Evolutionary conservation across 2,329 filamentous ascomycete species (phyloP).

Genomic region (Fusarium domesticum): DNA sequence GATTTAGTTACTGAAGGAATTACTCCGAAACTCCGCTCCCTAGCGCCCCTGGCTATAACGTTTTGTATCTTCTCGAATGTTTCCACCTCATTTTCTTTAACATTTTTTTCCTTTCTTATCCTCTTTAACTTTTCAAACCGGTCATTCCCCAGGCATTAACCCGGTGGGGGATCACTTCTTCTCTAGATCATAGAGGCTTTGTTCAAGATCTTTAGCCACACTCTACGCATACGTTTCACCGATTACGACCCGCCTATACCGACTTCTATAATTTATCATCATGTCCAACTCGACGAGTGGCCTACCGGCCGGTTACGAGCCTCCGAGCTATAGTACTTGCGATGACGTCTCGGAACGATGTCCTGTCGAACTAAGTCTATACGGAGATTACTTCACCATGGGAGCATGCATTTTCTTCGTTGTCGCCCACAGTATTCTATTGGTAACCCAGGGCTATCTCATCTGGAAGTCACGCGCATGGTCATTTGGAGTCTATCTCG

Average conservation of each 20-base stretch:
- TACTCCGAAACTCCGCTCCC: neutral
- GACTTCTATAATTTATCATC: too few species aligned
- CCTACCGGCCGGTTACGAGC: conserved; percentile 5
- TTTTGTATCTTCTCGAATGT: neutral
- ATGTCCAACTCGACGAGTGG: conserved; percentile 1
- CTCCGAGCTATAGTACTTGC: conserved; percentile 14
- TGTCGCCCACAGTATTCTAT: conserved; percentile 33
- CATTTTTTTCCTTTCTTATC: neutral
- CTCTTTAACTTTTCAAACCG: neutral
- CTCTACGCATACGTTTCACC: too few species aligned
- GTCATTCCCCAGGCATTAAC: neutral
- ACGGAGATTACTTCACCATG: conserved; percentile 25
- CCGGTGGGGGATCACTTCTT: neutral
- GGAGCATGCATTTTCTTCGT: conserved; percentile 34
- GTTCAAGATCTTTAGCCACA: too few species aligned
- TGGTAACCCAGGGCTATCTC: conserved; percentile 33
- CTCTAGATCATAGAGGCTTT: neutral
- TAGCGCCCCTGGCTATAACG: neutral
- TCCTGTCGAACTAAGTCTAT: conserved; percentile 25
- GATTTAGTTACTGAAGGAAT: neutral
- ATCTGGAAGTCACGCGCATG: conserved; percentile 38
- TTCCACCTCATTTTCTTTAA: neutral
- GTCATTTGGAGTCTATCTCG: conserved; percentile 35
- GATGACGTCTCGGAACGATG: conserved; percentile 13
- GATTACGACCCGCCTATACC: too few species aligned